These are phyloP conservation scores for Capronia americana DNA, from an alignment of 2,329 filamentous ascomycete genomes.

Conservation along the genomic window DNA sequence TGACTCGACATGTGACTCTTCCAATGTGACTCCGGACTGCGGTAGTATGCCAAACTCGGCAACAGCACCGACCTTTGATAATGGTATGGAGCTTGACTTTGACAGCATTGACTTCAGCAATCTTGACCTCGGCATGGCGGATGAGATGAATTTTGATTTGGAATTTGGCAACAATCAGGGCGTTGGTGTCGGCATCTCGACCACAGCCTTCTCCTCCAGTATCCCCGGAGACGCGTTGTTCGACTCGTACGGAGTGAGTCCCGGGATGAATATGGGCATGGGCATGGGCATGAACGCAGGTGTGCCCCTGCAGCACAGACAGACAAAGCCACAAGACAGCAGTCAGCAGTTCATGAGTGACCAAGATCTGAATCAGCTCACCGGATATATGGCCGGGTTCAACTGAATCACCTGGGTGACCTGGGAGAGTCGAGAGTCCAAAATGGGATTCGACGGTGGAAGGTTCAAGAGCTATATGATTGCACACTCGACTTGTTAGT, in stretches of 20 bases:
- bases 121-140: conserved; percentile 37
- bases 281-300: conserved; percentile 18
- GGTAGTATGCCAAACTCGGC: conserved; percentile 29
- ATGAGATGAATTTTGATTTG: conserved; percentile 36
- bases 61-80: conserved; percentile 27
- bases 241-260: conserved; percentile 24
- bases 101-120: conserved; percentile 39
- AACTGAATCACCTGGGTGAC: conserved; percentile 8
- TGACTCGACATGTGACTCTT: conserved; percentile 18
- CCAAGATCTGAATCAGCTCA: conserved; percentile 30
- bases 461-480: background rate
- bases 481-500: background rate
- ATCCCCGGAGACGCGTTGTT: conserved; percentile 29
- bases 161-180: conserved; percentile 21
- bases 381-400: conserved; percentile 34
- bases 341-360: conserved; percentile 30
- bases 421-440: background rate
- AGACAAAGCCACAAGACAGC: conserved; percentile 19
- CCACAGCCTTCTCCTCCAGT: conserved; percentile 28
- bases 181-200: conserved; percentile 2
- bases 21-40: conserved; percentile 19
- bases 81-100: conserved; percentile 39
- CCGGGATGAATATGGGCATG: conserved; percentile 16
- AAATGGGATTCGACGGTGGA: background rate
- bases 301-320: conserved; percentile 3